These are phyloP conservation scores for Vigna radiata DNA, from an alignment of 306 rosid genomes.

Conservation along the genomic window DNA sequence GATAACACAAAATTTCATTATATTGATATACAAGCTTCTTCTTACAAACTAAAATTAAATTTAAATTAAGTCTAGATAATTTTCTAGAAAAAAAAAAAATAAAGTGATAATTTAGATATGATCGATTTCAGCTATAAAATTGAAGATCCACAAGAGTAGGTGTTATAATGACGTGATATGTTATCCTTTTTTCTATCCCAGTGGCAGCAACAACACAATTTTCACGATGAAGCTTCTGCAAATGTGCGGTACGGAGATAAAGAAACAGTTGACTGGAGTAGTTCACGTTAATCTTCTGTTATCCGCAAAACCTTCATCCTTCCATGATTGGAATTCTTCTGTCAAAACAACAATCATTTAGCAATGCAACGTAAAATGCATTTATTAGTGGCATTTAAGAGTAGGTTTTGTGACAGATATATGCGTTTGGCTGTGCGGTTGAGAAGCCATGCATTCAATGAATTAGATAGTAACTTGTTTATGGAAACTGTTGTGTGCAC, in stretches of 20 bases:
- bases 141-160: neutral
- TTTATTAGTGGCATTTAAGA: slow-evolving; percentile 55
- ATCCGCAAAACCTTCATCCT: slow-evolving; percentile 36
- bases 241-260: slow-evolving; percentile 20
- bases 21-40: no score
- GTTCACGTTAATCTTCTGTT: slow-evolving; percentile 20
- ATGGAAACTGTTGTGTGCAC: slow-evolving; percentile 43
- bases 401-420: slow-evolving; percentile 61
- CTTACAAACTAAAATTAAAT: no score
- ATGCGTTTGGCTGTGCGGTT: slow-evolving; percentile 52
- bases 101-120: no score
- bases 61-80: no score
- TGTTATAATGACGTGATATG: neutral
- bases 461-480: slow-evolving; percentile 41
- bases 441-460: slow-evolving; percentile 61
- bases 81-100: no score
- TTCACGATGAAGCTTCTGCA: slow-evolving; percentile 10
- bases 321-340: neutral
- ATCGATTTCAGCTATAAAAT: neutral
- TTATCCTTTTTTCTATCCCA: neutral
- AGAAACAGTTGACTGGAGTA: slow-evolving; percentile 14
- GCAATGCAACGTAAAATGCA: slow-evolving; percentile 40
- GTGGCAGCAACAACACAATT: slow-evolving; percentile 13
- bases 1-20: no score
- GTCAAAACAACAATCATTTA: neutral